Evolutionary conservation across 2,329 filamentous ascomycete genomes (phyloP).

Genomic region (Rhexocercosporidium sp.): DNA sequence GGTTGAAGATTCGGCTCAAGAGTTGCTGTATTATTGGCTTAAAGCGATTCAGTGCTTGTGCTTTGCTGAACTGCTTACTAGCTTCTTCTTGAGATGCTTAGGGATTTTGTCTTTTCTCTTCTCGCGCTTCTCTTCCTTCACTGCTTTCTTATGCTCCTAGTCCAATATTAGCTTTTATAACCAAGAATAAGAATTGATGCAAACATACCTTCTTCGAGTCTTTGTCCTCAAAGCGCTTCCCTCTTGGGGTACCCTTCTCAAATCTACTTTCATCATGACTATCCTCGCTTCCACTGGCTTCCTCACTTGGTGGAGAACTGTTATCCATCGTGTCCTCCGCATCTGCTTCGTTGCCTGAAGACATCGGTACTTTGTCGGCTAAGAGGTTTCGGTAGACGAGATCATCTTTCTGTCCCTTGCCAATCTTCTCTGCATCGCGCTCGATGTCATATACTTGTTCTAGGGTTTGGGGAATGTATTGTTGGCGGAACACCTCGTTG

Average conservation of each 20-base stretch:
- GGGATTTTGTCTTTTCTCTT: conserved; percentile 95
- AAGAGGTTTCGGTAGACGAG: conserved; percentile 86
- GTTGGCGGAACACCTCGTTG: conserved; percentile 90
- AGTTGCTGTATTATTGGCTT: conserved; percentile 17
- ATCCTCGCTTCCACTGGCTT: conserved; percentile 50
- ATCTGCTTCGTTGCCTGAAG: conserved; percentile 46
- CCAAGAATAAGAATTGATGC: background rate
- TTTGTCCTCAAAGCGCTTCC: conserved; percentile 89
- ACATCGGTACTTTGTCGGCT: conserved; percentile 65
- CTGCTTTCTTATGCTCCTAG: conserved; percentile 78
- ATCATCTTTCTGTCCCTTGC: conserved; percentile 73
- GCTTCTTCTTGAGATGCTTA: conserved; percentile 91
- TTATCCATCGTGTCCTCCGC: conserved; percentile 47
- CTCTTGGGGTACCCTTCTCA: conserved; percentile 72
- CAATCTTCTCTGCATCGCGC: conserved; percentile 81
- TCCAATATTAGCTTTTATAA: conserved; percentile 19
- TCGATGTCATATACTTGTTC: conserved; percentile 97
- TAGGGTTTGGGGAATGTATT: conserved; percentile 95
- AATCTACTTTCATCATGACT: conserved; percentile 59
- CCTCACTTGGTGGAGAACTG: conserved; percentile 47
- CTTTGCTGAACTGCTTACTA: conserved; percentile 60
- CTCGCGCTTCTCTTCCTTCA: conserved; percentile 95
- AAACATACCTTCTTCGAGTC: conserved; percentile 76
- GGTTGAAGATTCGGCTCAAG: background rate
- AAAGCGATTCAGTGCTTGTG: conserved; percentile 39